Evolutionary conservation across 495 filamentous ascomycete species (phyloP).

Genomic region (Penicillium cosmopolitanum): DNA sequence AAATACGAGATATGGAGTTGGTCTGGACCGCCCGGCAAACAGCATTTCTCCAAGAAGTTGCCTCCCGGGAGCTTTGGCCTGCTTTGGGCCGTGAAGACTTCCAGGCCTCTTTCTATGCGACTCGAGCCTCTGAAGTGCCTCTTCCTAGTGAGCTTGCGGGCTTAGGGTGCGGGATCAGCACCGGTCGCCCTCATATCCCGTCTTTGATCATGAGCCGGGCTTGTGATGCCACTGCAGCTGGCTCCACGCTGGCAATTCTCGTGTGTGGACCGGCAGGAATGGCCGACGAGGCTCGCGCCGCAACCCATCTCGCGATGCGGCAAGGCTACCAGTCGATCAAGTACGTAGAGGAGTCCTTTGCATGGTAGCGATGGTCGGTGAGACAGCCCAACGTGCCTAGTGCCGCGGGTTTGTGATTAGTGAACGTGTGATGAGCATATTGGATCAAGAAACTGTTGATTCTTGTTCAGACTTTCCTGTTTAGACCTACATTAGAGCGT

Average conservation of each 20-base stretch:
- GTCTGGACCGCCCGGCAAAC: conserved; percentile 48
- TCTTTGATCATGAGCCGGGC: conserved; percentile 37
- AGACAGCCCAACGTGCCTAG: neutral
- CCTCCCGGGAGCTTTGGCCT: conserved; percentile 30
- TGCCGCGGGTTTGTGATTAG: neutral
- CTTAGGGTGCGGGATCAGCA: conserved; percentile 27
- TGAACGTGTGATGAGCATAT: conserved; percentile 3
- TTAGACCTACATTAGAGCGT: neutral
- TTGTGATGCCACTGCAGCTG: conserved; percentile 28
- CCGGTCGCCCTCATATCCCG: conserved; percentile 37
- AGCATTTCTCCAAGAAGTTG: conserved; percentile 38
- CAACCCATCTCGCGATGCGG: conserved; percentile 40
- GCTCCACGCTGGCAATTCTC: conserved; percentile 42
- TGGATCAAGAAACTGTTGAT: neutral
- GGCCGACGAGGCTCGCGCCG: conserved; percentile 51
- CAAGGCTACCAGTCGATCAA: conserved; percentile 37
- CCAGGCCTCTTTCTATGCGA: conserved; percentile 41
- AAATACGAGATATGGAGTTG: conserved; percentile 34
- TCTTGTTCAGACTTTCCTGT: neutral
- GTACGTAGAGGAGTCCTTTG: conserved; percentile 52
- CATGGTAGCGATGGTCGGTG: conserved; percentile 30
- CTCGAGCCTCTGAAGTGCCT: conserved; percentile 10
- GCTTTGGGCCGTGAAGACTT: conserved; percentile 40
- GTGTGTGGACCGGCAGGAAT: conserved; percentile 54
- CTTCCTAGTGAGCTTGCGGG: conserved; percentile 1